Evolutionary conservation across 2,329 filamentous ascomycete genomes (phyloP), one percentile per base, ranked within the genome.

Genomic region (Apiospora pterosperma): DNA sequence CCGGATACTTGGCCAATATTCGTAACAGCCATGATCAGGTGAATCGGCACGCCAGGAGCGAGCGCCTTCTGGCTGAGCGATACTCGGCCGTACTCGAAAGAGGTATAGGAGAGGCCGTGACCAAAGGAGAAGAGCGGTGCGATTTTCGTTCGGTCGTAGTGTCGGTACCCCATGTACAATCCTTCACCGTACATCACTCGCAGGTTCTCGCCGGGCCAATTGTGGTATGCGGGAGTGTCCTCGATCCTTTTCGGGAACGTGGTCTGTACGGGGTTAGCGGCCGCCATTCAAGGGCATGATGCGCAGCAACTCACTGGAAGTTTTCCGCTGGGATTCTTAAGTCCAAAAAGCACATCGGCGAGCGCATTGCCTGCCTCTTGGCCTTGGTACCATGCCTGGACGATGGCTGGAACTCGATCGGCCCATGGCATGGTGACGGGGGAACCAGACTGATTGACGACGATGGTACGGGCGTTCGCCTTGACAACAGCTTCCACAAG

Each of bases 41-140:
- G 81, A 64, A 84, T 76, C 1, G 72, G 76, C 39, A 19, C 76
- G 64, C 79, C 69, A 48, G 80, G 70, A 41, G 76, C 69, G 63
- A 85, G 73, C 1, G 78, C 74, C 62, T 75, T 74, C 2, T 74
- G 71, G 69, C 77, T 81, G 62, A 89, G 80, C 4, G 81, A 82
- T 0, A 88, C 83, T 1, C 81, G 78, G 16, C 87, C 86, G 71
- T 91, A 90, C 59, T 84, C 81, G 73, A 93, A 93, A 0, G 79
- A 84, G 0, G 90, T 92, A 75, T 93, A 93, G 0, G 88, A 90
- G 8, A 93, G 81, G 1, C 91, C 90, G 73, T 92, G 89, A 12
- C 91, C 91, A 68, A 93, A 93, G 34, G 89, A 82, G 76, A 92
- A 93, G 0, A 90, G 80, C 0, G 88, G 88, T 5, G 81, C 77